Conservation (phyloP, 768 basidiomycete genomes). For the Rhodotorula graminis region DNA sequence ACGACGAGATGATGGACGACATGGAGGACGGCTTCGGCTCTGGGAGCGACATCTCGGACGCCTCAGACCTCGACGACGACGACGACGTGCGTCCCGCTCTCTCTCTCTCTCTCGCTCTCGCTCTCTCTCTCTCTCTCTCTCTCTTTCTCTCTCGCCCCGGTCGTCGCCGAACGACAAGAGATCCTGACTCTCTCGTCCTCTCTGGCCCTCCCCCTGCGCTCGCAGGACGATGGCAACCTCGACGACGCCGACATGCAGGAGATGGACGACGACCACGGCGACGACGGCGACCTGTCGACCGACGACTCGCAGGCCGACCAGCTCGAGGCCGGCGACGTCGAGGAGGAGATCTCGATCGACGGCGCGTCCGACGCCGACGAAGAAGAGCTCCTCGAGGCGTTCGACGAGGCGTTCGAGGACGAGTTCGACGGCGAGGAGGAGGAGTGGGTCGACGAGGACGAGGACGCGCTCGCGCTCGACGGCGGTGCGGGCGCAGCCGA, state of each 20-base stretch:
- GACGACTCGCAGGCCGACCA: conserved; percentile 54
- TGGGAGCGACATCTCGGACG: conserved; percentile 26
- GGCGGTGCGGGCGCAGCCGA: conserved; percentile 54
- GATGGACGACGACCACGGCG: conserved; percentile 67
- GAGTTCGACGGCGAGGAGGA: conserved; percentile 70
- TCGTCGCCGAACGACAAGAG: too few species aligned
- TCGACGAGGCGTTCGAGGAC: conserved; percentile 73
- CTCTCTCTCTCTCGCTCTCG: too few species aligned
- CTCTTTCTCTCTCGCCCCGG: too few species aligned
- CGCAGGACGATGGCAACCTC: conserved; percentile 19
- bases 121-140: too few species aligned
- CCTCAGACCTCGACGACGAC: conserved; percentile 20
- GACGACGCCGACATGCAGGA: conserved; percentile 36
- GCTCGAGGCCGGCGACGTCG: conserved; percentile 14
- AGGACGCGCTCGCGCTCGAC: conserved; percentile 54
- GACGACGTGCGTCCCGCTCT: background rate
- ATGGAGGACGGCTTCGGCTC: conserved; percentile 28
- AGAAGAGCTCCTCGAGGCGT: conserved; percentile 69
- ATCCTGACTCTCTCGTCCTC: too few species aligned
- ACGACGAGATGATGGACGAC: conserved; percentile 41
- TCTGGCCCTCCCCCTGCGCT: too few species aligned
- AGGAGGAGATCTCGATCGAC: conserved; percentile 36
- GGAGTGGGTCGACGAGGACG: conserved; percentile 56
- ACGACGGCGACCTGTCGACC: conserved; percentile 66
- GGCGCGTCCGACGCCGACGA: conserved; percentile 58